phyloP scores from a whole-genome alignment of 495 filamentous ascomycete genomes.

The Neurospora intermedia region DNA sequence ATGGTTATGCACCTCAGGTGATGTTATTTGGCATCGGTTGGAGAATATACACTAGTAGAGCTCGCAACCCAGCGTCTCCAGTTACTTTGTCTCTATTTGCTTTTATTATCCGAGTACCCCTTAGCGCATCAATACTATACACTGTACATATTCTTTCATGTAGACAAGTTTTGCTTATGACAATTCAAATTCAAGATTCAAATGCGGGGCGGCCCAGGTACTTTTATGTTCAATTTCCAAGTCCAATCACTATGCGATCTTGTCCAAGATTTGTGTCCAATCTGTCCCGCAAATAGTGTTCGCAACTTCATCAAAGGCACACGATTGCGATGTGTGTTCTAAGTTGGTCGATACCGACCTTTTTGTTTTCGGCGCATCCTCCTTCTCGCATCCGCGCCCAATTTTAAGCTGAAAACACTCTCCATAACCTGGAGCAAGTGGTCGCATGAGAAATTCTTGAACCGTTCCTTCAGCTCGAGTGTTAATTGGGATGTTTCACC shows the following conservation, averaged over 20 bases:
- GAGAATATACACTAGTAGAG: background rate
- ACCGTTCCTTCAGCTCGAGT: background rate
- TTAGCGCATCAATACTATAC: background rate
- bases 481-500: background rate
- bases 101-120: background rate
- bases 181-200: background rate
- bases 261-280: background rate
- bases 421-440: background rate
- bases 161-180: background rate
- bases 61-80: background rate
- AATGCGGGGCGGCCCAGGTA: background rate
- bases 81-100: background rate
- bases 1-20: constrained; percentile 60
- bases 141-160: background rate
- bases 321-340: background rate
- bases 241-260: background rate
- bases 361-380: background rate
- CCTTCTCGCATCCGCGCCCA: background rate
- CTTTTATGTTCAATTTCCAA: background rate
- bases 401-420: background rate
- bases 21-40: background rate
- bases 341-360: background rate
- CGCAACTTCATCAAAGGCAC: background rate
- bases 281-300: background rate
- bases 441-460: background rate